These are phyloP conservation scores for Sporormia fimetaria DNA, from an alignment of 495 filamentous ascomycete species.

Conservation along the genomic window DNA sequence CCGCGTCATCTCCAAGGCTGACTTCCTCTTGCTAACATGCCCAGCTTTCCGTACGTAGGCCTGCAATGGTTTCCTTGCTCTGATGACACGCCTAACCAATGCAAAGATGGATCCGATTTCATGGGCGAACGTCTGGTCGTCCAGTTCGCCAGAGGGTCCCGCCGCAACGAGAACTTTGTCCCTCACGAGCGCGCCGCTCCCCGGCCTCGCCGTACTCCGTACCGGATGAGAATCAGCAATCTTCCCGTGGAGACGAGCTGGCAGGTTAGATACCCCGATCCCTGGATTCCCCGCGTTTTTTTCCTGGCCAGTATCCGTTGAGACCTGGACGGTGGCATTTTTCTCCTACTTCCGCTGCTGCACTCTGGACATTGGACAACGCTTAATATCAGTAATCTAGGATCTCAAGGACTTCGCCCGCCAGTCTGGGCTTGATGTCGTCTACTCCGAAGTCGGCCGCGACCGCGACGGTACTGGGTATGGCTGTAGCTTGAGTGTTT, in stretches of 20 bases:
- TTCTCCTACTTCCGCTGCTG: constrained; percentile 26
- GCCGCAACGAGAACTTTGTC: constrained; percentile 67
- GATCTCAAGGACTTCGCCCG: constrained; percentile 99
- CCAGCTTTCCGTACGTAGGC: constrained; percentile 46
- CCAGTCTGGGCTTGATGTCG: constrained; percentile 90
- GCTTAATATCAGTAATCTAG: constrained; percentile 60
- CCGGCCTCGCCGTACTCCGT: constrained; percentile 85
- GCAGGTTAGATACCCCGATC: constrained; percentile 69
- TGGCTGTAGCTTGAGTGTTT: not conserved
- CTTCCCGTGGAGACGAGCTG: constrained; percentile 97
- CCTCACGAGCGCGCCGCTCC: constrained; percentile 69
- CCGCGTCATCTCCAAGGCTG: constrained; percentile 1
- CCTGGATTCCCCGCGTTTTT: constrained; percentile 27
- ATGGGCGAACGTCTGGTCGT: constrained; percentile 95
- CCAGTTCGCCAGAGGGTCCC: constrained; percentile 91
- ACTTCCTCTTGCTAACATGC: constrained; percentile 11
- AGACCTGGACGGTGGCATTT: constrained; percentile 24
- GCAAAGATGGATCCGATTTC: constrained; percentile 86
- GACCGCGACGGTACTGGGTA: constrained; percentile 91
- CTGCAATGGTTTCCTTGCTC: constrained; percentile 1
- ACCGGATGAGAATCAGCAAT: constrained; percentile 94
- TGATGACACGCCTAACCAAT: constrained; percentile 1
- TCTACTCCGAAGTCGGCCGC: constrained; percentile 92
- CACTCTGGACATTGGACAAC: constrained; percentile 36
- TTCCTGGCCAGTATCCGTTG: constrained; percentile 19